A percentile compares a stretch with the other conserved stretches of the same genome.
Conservation (phyloP, 2,329 filamentous ascomycete genomes). For the Arthrobotrys iridis region DNA sequence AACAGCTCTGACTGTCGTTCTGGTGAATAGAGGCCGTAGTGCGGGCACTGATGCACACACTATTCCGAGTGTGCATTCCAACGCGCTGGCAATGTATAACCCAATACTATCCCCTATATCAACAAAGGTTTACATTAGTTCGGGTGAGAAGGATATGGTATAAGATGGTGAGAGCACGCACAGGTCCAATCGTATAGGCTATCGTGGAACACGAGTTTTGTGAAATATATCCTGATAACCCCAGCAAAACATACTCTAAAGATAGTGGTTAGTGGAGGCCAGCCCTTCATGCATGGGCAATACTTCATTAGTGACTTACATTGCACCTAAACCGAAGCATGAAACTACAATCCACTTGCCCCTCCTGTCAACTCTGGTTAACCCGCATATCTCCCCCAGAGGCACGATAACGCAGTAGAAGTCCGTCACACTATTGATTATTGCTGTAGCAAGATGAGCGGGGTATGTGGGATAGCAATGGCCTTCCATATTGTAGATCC, state of each 20-base stretch:
- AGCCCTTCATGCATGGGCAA: not conserved
- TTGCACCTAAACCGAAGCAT: slow-evolving; percentile 39
- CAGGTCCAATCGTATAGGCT: slow-evolving; percentile 44
- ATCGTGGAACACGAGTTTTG: slow-evolving; percentile 44
- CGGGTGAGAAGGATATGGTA: not conserved
- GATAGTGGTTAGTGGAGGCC: not conserved
- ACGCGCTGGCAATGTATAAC: slow-evolving; percentile 30
- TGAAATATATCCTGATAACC: slow-evolving; percentile 41
- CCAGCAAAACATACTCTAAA: slow-evolving; percentile 47
- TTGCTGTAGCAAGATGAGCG: slow-evolving; percentile 36
- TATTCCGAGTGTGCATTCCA: slow-evolving; percentile 42
- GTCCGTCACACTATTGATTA: slow-evolving; percentile 44
- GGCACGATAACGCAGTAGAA: slow-evolving; percentile 51
- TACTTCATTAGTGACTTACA: slow-evolving; percentile 19
- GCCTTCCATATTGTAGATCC: slow-evolving; percentile 43
- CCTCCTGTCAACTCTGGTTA: slow-evolving; percentile 32
- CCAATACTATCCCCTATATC: slow-evolving; percentile 33
- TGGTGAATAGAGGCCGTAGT: slow-evolving; percentile 37
- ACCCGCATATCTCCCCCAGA: slow-evolving; percentile 39
- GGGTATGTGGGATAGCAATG: slow-evolving; percentile 47
- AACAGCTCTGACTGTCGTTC: slow-evolving; percentile 11
- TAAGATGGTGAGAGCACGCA: not conserved
- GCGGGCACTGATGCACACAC: slow-evolving; percentile 41
- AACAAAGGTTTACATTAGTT: not conserved
- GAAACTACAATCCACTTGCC: slow-evolving; percentile 34